phyloP scores from a whole-genome alignment of 352 stramenopile species.

The Phytophthora pluvialis region DNA sequence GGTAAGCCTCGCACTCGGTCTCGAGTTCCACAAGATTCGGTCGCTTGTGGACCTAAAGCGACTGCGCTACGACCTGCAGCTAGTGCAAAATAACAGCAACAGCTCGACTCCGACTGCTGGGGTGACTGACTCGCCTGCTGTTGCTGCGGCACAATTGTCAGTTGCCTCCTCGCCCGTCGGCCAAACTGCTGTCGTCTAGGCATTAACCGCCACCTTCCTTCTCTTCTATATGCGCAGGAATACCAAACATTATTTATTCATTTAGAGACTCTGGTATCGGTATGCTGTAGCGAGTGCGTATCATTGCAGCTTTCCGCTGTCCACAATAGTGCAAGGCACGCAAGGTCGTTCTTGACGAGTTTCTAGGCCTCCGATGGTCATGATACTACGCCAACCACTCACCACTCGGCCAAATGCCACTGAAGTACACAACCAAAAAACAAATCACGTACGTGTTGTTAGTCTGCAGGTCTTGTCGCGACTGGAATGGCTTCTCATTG shows the following conservation, averaged over 20 bases:
- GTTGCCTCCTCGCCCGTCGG: conserved; percentile 31
- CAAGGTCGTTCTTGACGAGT: conserved; percentile 61
- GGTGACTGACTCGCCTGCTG: conserved; percentile 10
- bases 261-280: not conserved
- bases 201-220: not conserved
- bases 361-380: conserved; percentile 57
- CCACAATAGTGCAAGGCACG: conserved; percentile 68
- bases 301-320: conserved; percentile 62
- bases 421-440: conserved; percentile 15
- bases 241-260: conserved; percentile 43
- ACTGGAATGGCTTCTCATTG: not conserved
- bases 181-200: conserved; percentile 39
- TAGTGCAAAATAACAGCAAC: conserved; percentile 39
- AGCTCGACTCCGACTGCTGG: conserved; percentile 5
- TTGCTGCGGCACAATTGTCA: conserved; percentile 17
- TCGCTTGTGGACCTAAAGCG: conserved; percentile 68
- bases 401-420: conserved; percentile 82
- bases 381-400: conserved; percentile 62
- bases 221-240: conserved; percentile 12
- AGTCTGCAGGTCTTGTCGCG: not conserved
- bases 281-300: not conserved
- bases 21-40: conserved; percentile 79
- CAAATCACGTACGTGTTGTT: conserved; percentile 1
- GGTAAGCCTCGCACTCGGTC: conserved; percentile 66
- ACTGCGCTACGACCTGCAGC: conserved; percentile 65